Base-by-base conservation (phyloP, 202 grass and related monocot species). In the Zizania palustris region DNA sequence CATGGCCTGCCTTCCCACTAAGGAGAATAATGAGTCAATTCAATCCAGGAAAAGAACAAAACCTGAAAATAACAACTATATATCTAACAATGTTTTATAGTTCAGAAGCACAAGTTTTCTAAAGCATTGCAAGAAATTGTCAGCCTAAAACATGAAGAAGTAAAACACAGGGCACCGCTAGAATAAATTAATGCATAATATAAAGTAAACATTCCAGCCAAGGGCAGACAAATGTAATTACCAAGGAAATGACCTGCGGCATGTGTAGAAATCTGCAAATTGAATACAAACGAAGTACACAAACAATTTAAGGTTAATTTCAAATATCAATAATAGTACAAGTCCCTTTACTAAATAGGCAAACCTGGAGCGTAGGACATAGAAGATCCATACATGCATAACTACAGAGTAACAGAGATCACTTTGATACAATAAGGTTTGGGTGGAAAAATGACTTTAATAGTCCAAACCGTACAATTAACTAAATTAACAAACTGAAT, bases 51-150 rank as follows among this genome's bases (percentile, higher is more conserved):
- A 71, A 63, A 58, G 14, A 10, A 58, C 71, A 63, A 33, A 42
- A 21, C 35, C 53, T 78, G 73, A 73, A 82, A 87, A 77, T 65
- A 51, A 67, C 35, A 49, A 34, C 65, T 13, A 65, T 43, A 9
- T 50, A 49, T 42, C 72, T 81, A 55, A 35, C 13, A 20, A 51
- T 22, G 16, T 45, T 69, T 63, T 46, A 45, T 9, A 71, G 22
- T 60, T 63, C 55, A 61, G 60, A 70, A 69, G n/a, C 2, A 8
- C 21, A 51, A 60, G 45, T 28, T 60, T 68, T 40, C 57, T 43
- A 60, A 60, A 41, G 49, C 44, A n/a, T 65, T 59, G 64, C 42
- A 63, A 22, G 75, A 75, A 40, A 64, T 62, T 19, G 69, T 45
- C 57, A 64, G 64, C 75, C 58, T 59, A 45, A 39, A 75, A 63